Base-by-base conservation (phyloP, 352 stramenopile genomes). In the Thalassiosira livingstoniorum region DNA sequence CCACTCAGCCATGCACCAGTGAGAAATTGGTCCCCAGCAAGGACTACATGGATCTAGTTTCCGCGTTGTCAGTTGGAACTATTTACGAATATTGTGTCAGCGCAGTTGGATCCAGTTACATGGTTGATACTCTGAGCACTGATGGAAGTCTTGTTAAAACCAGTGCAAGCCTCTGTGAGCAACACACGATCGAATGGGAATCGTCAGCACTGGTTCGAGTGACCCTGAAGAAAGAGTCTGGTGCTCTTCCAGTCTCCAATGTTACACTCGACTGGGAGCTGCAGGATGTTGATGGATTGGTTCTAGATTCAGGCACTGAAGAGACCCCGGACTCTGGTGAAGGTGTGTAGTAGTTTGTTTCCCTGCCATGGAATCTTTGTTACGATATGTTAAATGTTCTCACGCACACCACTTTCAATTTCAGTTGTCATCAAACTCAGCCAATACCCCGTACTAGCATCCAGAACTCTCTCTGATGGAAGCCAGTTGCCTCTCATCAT, bases 11-110 rank as follows among this genome's bases (percentile, higher is more conserved):
- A 13, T 58, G 23, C 39, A n/a, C 18, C 21, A 18, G 31, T 58
- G 43, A 58, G 10, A n/a, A 18, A 18, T 21, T 39, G 7, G 21
- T 61, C n/a, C 67, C 45, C 15, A 51, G 51, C 15, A 39, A 31
- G 4, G 42, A 66, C 4, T 27, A 27, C 29, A 27, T 32, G 45
- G 67, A 76, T 37, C 39, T 54, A 7, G 11, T 67, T 53, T 76
- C 67, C 18, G 29, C 21, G 3, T 51, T 76, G 4, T 23, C 31
- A 18, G 67, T 70, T 45, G 67, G 57, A 10, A 21, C 39, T 27
- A 39, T 31, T 4, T 76, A 76, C 18, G 21, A 34, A 32, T 76
- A 76, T 53, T 54, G 53, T 66, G 35, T 76, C 29, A 32, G 45
- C 23, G 67, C 45, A 31, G 67, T 64, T 2, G 25, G 15, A n/a